Conservation (phyloP, 306 rosid genomes). For the Dryas octopetala region DNA sequence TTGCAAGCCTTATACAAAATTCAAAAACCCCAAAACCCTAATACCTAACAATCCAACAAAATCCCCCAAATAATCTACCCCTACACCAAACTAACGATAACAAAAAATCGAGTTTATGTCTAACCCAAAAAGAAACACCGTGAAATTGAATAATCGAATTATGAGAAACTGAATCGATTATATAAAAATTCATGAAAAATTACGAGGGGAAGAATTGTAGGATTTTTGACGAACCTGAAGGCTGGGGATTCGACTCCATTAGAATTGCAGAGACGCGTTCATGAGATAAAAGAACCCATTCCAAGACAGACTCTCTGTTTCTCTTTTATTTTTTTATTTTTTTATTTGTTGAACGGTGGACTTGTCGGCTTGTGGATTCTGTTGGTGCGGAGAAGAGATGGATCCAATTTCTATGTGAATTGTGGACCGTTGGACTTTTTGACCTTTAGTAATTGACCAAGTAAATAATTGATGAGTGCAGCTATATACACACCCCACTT, state of each 20-base stretch:
- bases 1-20: background rate
- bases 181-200: background rate
- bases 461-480: too few relatives aligned
- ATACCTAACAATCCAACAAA: background rate
- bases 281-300: slow-evolving; percentile 3
- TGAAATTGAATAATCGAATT: background rate
- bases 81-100: background rate
- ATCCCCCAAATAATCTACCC: background rate
- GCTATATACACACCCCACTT: too few relatives aligned
- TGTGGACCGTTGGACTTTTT: background rate
- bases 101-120: background rate
- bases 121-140: background rate
- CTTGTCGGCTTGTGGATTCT: slow-evolving; percentile 4
- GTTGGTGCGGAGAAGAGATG: background rate
- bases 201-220: too few relatives aligned
- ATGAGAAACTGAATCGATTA: background rate
- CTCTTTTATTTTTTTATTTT: too few relatives aligned
- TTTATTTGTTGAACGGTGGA: background rate
- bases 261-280: slow-evolving; percentile 11
- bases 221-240: slow-evolving; percentile 27
- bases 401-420: background rate
- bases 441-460: background rate
- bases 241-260: slow-evolving; percentile 25
- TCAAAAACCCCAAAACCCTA: background rate
- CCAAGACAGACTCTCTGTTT: background rate